Evolutionary conservation across 805 yeast genomes (phyloP).

Genomic region (Candida hispaniensis): DNA sequence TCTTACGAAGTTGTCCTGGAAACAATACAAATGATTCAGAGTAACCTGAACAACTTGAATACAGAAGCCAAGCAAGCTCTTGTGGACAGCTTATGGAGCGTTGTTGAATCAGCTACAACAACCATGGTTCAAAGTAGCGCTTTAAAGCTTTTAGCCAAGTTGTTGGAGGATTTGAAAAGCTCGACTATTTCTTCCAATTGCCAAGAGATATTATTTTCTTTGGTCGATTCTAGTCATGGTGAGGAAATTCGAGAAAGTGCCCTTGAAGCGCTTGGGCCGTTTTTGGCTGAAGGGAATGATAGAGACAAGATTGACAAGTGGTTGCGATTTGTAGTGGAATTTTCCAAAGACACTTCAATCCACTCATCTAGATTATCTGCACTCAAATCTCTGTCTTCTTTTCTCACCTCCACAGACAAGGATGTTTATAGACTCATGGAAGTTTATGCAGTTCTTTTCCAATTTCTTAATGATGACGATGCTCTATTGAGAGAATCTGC

Average conservation of each 20-base stretch:
- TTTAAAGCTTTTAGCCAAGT: too few species aligned
- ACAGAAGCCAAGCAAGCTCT: too few species aligned
- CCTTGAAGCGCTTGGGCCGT: constrained; percentile 42
- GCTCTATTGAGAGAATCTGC: constrained; percentile 43
- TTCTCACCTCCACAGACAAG: constrained; percentile 15
- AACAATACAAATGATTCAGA: too few species aligned
- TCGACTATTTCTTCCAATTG: too few species aligned
- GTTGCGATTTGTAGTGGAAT: constrained; percentile 25
- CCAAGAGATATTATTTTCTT: too few species aligned
- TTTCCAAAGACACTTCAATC: constrained; percentile 37
- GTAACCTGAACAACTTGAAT: too few species aligned
- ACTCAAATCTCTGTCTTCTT: constrained; percentile 35
- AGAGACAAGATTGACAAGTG: constrained; percentile 23
- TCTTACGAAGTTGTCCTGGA: too few species aligned
- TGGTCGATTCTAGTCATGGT: too few species aligned
- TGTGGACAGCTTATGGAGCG: too few species aligned
- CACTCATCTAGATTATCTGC: constrained; percentile 38
- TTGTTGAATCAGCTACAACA: too few species aligned
- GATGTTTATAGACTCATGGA: constrained; percentile 2
- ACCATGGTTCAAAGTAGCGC: too few species aligned
- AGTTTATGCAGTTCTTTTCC: constrained; percentile 18
- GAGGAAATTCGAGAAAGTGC: constrained; percentile 41
- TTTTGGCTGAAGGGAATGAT: constrained; percentile 26
- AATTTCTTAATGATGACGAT: constrained; percentile 49
- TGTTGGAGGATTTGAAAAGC: too few species aligned